Base-by-base conservation (phyloP, 305 asterid genomes). In the Fraxinus baroniana region DNA sequence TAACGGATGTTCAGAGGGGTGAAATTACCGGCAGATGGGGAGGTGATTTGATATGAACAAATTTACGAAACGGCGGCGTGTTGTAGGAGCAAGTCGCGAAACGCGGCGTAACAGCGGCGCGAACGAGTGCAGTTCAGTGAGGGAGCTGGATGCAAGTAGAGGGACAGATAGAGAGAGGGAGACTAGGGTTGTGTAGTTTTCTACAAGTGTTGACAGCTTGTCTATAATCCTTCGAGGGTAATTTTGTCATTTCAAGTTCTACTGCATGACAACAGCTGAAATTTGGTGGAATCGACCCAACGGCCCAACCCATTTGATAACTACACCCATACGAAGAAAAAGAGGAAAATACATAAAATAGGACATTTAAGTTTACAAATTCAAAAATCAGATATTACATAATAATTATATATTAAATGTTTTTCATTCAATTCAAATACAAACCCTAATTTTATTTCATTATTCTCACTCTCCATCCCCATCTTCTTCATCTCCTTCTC, bases 121-220 rank as follows among this genome's bases (percentile, higher is more conserved):
- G 60, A 7, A 82, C 77, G 79, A 8, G 68, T 36, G 66, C 13
- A 52, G 62, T 5, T 5, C 22, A 52, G 20, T 17, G 62, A 49
- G 71, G 83, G 7, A 80, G 60, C 72, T 17, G 80, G 60, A 36
- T 7, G 28, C 13, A 13, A 13, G 37, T 82, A 74, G 85, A 10
- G 78, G 1, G 78, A 32, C 22, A 12, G 30, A 26, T 78, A 85
- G 62, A 5, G 44, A 7, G 44, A 37, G 13, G 10, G 46, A 39
- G 13, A 39, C 88, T 89, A 89, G 92, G 92, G 89, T 89, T 89
- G 86, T 86, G 68, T 81, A 35, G 80, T 80, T 73, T 46, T 76
- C 87, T 78, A 83, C 79, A 32, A 12, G 75, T 80, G 77, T 84
- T 74, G 83, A 82, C 87, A 62, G 82, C 39, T 83, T 15, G 22